These are phyloP conservation scores for Cyamopsis tetragonoloba DNA, from an alignment of 306 rosid genomes.

Conservation along the genomic window DNA sequence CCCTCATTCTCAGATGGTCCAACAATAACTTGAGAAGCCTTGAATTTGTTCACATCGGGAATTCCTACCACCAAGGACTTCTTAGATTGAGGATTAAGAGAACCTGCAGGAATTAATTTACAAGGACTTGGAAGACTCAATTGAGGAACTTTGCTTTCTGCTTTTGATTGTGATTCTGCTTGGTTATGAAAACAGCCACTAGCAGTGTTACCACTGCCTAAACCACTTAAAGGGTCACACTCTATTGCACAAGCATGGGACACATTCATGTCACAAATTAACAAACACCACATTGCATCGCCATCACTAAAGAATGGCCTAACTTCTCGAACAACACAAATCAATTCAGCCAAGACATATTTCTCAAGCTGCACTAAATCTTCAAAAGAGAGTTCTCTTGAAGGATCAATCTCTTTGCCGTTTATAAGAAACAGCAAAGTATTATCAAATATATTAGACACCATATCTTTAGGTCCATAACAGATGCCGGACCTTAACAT, in stretches of 20 bases:
- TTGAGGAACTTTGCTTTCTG: constrained; percentile 44
- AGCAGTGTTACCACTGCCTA: constrained; percentile 34
- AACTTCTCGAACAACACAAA: constrained; percentile 77
- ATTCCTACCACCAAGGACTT: constrained; percentile 31
- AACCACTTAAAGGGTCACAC: constrained; percentile 45
- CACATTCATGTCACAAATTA: constrained; percentile 73
- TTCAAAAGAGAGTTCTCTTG: constrained; percentile 61
- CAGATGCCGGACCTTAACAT: constrained; percentile 72
- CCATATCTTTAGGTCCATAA: constrained; percentile 74
- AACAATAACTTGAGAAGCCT: constrained; percentile 35
- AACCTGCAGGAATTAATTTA: constrained; percentile 40
- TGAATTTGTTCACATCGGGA: constrained; percentile 32
- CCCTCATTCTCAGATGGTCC: constrained; percentile 42
- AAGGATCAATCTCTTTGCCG: constrained; percentile 62
- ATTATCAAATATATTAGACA: constrained; percentile 76
- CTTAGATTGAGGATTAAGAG: constrained; percentile 50
- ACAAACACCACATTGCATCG: constrained; percentile 92
- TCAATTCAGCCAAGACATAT: constrained; percentile 73
- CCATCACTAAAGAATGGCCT: constrained; percentile 81
- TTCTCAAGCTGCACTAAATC: constrained; percentile 72
- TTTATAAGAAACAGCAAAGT: constrained; percentile 57
- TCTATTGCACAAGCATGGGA: constrained; percentile 90
- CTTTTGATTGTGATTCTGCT: constrained; percentile 39
- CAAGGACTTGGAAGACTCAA: constrained; percentile 45
- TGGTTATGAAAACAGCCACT: constrained; percentile 32